Evolutionary conservation across 768 basidiomycete genomes (phyloP), one percentile per base, ranked within the genome.

Genomic region (Tricholoma bakamatsutake): DNA sequence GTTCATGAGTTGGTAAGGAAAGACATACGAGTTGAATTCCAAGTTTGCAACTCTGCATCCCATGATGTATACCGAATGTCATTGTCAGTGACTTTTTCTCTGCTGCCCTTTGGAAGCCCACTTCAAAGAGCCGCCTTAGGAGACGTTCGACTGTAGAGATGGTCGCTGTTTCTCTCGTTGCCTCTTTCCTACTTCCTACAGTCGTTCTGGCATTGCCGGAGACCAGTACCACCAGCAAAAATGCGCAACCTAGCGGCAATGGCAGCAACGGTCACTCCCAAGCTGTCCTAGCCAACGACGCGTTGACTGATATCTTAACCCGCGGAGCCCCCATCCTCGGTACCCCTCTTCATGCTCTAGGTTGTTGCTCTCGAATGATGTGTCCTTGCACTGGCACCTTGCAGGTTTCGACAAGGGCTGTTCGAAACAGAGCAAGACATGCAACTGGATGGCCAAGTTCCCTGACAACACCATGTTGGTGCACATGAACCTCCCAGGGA

Each of bases 401-500:
- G n/a, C 46, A 77, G 73, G 74, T 3, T 56, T 61, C 28, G 73
- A 79, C 56, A 56, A 64, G 24, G 71, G 70, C 6, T 74, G 72
- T 55, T 66, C 68, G 0, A 67, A 64, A 52, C 55, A 58, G 13
- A 62, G 67, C 4, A 69, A 67, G 42, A 76, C 74, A 1, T 74
- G 69, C 60, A 62, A 78, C 55, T 78, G 77, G 78, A 78, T 80
- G 79, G 69, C 74, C 6, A 69, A 65, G 28, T 54, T 77, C 34
- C 62, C 72, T 2, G 78, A 80, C 58, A 69, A 60, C 39, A 80
- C 74, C 0, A 66, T 63, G 53, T 62, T 81, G 1, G 75, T 76
- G 8, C 72, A 74, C 39, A 76, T 80, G 75, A 80, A 79, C 59
- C 59, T 81, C n/a, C 80, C 79, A 10, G 80, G 79, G 28, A 78